Evolutionary conservation across 2,329 filamentous ascomycete species (phyloP), one percentile per base, ranked within the genome.

Genomic region (Cladosporium velox): DNA sequence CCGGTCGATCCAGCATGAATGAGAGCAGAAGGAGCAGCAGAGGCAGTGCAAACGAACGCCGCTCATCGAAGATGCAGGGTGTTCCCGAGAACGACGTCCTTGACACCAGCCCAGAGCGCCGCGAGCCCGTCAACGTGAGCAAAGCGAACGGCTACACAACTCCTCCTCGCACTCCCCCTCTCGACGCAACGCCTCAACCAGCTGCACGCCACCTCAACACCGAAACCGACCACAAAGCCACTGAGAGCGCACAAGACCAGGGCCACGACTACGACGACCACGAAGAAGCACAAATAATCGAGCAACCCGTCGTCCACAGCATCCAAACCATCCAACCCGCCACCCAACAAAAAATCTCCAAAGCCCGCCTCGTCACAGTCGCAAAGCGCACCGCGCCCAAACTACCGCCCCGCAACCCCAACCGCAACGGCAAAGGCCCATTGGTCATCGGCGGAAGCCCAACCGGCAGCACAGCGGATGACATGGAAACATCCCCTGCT

Each of bases 351-450:
- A 71, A 71, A n/a, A 69, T 77, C 65, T 90, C 88, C 47, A 90
- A 91, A 74, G 91, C 92, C 28, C 90, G 90, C 60, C 82, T 97
- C 60, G 91, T 97, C 32, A 93, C 88, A 55, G 96, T 97, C 66
- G 88, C 91, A 14, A 96, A 94, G 79, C 86, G 92, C 41, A 79
- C 89, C 1, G 87, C 92, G 0, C 92, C 93, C 2, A 88, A 91
- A 10, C 84, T 97, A 14, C 93, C 93, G 1, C 84, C 87, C 3
- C 85, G 93, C 58, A 96, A 91, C 74, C 90, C 92, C 0, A 88
- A 88, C 30, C 30, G 64, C 28, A 34, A n/a, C 67, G 79, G 82
- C 49, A 64, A 47, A 11, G 61, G 61, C 11, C 61, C 61, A 2
- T 4, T 64, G 11, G 35, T 64, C 15, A 64, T 64, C 38, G 78